Evolutionary conservation across 2,329 filamentous ascomycete species (phyloP).

Genomic region (Aspergillus texensis): DNA sequence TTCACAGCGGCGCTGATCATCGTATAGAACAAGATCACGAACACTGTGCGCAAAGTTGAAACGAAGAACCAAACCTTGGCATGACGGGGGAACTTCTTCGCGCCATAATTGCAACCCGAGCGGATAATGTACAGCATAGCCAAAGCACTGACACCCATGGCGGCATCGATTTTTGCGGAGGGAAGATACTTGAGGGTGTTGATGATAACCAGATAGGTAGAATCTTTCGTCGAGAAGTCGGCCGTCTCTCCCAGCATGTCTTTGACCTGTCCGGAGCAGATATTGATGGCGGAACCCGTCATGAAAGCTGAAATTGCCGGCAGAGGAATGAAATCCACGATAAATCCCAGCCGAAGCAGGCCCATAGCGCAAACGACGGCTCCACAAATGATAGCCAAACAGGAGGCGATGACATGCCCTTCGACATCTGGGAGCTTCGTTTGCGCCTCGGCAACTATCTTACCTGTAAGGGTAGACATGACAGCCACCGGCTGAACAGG

Average conservation of each 20-base stretch:
- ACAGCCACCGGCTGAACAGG: conserved; percentile 80
- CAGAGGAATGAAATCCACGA: conserved; percentile 90
- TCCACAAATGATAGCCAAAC: conserved; percentile 76
- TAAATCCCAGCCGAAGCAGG: conserved; percentile 78
- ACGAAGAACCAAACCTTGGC: conserved; percentile 84
- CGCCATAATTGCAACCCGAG: conserved; percentile 63
- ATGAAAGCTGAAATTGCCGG: conserved; percentile 93
- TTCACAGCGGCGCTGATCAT: conserved; percentile 88
- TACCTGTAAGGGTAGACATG: conserved; percentile 87
- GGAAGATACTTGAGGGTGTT: conserved; percentile 75
- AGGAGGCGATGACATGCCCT: conserved; percentile 71
- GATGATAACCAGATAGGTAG: conserved; percentile 82
- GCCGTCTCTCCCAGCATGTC: conserved; percentile 74
- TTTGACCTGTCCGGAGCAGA: conserved; percentile 80
- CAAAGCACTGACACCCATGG: conserved; percentile 83
- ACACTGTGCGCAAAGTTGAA: conserved; percentile 86
- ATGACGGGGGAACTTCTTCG: conserved; percentile 68
- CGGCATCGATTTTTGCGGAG: conserved; percentile 72
- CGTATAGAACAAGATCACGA: conserved; percentile 90
- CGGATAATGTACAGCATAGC: conserved; percentile 77
- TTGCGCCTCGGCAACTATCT: conserved; percentile 70
- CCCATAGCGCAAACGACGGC: conserved; percentile 78
- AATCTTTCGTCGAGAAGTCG: conserved; percentile 69
- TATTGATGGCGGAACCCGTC: conserved; percentile 92
- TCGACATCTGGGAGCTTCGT: conserved; percentile 58